Percentiles rank a stretch among this genome's conserved stretches.
phyloP scores from a whole-genome alignment of 257 asterid genomes.

The Forsythia suspensa region DNA sequence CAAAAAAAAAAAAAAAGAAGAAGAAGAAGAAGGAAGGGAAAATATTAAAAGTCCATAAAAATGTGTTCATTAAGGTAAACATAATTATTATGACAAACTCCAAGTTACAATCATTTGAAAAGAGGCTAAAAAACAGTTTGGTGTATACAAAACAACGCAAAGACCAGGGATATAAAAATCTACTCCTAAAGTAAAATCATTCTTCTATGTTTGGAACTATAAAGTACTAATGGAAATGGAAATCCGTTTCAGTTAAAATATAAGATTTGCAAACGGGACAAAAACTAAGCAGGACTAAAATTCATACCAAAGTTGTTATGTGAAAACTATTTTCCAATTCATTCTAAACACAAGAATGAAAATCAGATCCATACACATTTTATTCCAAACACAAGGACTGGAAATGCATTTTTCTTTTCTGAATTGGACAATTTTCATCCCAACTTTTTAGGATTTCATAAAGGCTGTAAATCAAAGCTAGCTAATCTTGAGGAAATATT shows the following conservation, averaged over 20 bases:
- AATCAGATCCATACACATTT: neutral
- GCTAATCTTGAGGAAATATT: neutral
- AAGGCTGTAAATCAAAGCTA: neutral
- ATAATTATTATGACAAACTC: neutral
- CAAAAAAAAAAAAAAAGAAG: no score
- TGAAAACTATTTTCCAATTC: neutral
- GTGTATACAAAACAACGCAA: neutral
- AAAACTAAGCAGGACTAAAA: neutral
- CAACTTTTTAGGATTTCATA: neutral
- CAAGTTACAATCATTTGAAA: neutral
- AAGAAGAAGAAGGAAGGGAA: no score
- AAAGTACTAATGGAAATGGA: neutral
- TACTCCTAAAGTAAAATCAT: neutral
- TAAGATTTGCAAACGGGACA: neutral
- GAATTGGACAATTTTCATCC: neutral
- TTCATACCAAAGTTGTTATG: no score
- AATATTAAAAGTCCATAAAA: neutral
- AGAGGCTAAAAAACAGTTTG: neutral
- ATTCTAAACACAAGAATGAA: neutral
- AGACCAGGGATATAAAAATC: neutral
- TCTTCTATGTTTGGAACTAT: neutral
- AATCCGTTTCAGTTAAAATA: neutral
- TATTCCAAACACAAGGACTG: neutral
- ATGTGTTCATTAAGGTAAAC: neutral
- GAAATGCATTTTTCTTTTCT: neutral